These are phyloP conservation scores for Fusarium nelsonii DNA, from an alignment of 2,329 filamentous ascomycete species.

Conservation along the genomic window DNA sequence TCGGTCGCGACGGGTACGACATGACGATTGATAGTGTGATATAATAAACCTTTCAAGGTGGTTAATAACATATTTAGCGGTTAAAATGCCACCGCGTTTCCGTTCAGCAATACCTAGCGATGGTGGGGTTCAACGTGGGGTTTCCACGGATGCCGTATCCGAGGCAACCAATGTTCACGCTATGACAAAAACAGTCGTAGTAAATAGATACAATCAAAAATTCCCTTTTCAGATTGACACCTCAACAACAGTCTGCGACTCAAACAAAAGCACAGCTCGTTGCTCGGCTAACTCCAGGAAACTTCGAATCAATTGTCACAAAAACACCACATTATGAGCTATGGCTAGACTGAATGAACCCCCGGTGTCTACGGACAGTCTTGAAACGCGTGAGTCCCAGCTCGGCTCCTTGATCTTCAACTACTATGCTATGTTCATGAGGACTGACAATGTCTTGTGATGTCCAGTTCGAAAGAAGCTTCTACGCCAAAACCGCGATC, in stretches of 20 bases:
- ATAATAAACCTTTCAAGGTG: conserved; percentile 4
- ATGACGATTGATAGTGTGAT: conserved; percentile 52
- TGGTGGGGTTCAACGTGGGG: conserved; percentile 50
- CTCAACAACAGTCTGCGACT: conserved; percentile 42
- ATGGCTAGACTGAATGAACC: conserved; percentile 89
- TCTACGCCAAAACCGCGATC: conserved; percentile 85
- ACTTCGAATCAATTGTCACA: conserved; percentile 9
- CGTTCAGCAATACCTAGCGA: neutral
- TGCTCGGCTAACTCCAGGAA: conserved; percentile 33
- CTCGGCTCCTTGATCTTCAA: conserved; percentile 10
- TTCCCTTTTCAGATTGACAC: conserved; percentile 44
- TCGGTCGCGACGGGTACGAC: conserved; percentile 68
- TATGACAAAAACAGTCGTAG: conserved; percentile 48
- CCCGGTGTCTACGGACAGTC: conserved; percentile 73
- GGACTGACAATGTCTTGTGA: conserved; percentile 37
- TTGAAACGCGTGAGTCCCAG: conserved; percentile 74
- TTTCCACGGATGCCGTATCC: conserved; percentile 34
- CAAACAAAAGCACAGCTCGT: conserved; percentile 28
- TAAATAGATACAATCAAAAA: conserved; percentile 53
- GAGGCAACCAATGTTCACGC: conserved; percentile 49
- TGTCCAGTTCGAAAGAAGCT: conserved; percentile 79
- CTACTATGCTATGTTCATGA: conserved; percentile 2
- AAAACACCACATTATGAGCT: conserved; percentile 54
- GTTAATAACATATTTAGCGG: conserved; percentile 8
- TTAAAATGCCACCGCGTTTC: conserved; percentile 35